These are phyloP conservation scores for Cystobasidiaceae sp. DNA, from an alignment of 1,284 basidiomycete genomes.

Conservation along the genomic window DNA sequence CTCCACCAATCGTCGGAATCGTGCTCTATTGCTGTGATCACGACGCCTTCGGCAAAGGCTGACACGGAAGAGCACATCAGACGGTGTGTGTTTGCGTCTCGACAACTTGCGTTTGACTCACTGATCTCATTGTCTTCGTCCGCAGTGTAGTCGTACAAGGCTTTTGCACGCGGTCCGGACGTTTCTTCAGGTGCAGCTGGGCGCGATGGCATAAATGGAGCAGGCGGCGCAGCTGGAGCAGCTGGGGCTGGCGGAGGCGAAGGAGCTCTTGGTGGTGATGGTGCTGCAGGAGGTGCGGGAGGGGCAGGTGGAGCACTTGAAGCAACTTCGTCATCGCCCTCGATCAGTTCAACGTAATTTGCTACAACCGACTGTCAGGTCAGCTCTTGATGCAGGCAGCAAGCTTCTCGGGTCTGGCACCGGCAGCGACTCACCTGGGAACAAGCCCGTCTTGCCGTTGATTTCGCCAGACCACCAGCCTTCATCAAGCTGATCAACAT, in stretches of 20 bases:
- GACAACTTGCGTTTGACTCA: background rate
- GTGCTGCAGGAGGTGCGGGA: constrained; percentile 18
- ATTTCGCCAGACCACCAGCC: constrained; percentile 84
- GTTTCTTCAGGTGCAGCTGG: constrained; percentile 48
- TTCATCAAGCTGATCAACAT: constrained; percentile 77
- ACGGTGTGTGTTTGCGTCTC: background rate
- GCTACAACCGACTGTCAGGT: constrained; percentile 42
- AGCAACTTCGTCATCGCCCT: constrained; percentile 48
- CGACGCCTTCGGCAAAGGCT: constrained; percentile 71
- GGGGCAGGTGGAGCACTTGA: constrained; percentile 47
- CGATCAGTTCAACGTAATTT: constrained; percentile 72
- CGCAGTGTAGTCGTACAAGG: constrained; percentile 75
- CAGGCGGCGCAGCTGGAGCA: constrained; percentile 43
- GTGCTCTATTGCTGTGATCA: constrained; percentile 64
- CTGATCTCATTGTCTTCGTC: constrained; percentile 80
- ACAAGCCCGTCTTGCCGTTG: constrained; percentile 64
- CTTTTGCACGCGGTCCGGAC: constrained; percentile 56
- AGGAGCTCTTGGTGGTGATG: constrained; percentile 44
- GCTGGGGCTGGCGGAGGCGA: constrained; percentile 50
- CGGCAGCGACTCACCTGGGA: constrained; percentile 47
- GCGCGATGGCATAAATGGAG: constrained; percentile 47
- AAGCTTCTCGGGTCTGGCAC: background rate
- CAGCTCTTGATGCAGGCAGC: background rate
- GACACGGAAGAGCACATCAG: background rate
- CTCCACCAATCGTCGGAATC: constrained; percentile 82